A percentile compares a stretch with the other conserved stretches of the same genome.
Conservation (phyloP, 805 yeast genomes). For the Saccharomycopsis lassenensis region DNA sequence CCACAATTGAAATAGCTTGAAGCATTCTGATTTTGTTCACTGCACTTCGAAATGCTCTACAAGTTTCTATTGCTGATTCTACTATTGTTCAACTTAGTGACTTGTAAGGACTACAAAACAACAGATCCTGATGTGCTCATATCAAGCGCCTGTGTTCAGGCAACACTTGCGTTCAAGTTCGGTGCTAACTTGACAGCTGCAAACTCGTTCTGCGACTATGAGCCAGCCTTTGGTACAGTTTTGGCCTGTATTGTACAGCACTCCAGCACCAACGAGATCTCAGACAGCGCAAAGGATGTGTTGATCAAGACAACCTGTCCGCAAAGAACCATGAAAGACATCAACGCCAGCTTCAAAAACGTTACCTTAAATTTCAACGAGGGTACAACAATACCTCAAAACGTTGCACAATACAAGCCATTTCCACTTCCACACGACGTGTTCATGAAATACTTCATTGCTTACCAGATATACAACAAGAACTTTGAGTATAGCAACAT, state of each 20-base stretch:
- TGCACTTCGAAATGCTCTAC: no score
- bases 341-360: background rate
- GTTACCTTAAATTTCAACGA: background rate
- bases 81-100: no score
- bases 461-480: background rate
- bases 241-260: background rate
- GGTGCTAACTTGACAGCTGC: no score
- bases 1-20: no score
- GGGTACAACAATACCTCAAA: background rate
- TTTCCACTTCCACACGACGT: no score
- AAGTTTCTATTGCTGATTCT: no score
- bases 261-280: background rate
- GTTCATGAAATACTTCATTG: background rate
- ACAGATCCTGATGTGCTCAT: no score
- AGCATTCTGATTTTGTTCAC: no score
- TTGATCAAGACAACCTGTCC: background rate
- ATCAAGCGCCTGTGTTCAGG: no score
- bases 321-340: background rate
- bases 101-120: no score
- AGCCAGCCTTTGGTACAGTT: background rate
- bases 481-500: slow-evolving; percentile 4
- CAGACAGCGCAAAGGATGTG: background rate
- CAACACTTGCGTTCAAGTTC: no score
- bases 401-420: background rate
- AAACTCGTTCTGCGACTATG: background rate